Evolutionary conservation across 805 yeast species (phyloP), one percentile per base, ranked within the genome.

Genomic region (Pichia heedii): DNA sequence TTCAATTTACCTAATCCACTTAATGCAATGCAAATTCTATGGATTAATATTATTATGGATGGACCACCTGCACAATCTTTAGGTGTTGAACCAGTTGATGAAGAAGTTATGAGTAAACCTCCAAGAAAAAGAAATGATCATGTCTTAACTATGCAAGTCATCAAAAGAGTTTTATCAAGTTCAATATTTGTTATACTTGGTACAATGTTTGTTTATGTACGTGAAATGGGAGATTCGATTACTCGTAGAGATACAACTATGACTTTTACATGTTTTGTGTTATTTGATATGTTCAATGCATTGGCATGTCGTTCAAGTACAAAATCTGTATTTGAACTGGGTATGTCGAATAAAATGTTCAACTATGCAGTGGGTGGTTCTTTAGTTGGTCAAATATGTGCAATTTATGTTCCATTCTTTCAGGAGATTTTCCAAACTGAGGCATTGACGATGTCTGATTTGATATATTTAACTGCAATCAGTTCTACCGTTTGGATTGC

Each of bases 31-130:
- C 97, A 93, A 69, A 93, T 90, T 54, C 69, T 90, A 55, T 90
- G 97, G 97, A 90, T 90, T 61, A 90, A 90, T 61, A 93, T 90
- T 50, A 72, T 90, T 45, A 90, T 90, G 98, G 98, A 90, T 67
- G 98, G 98, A 1, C 98, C 98, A 11, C 98, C 98, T 4, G 97
- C 97, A 2, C 98, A 90, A 67, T 84, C 95, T 0, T 69, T 90
- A 36, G 98, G 98, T 46, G 97, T 93, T 27, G 98, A 90, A 65
- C 95, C 96, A 1, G 97, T 90, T 13, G 97, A 90, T 58, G 88
- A 84, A 49, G 95, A 84, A 60, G 96, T 90, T 33, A 89, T 90
- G 97, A 78, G 75, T 50, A 84, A 83, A 59, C 97, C 97, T n/a
- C 98, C 98, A 42, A 79, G 99, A 65, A 74, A 79, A 41, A 79